phyloP scores from a whole-genome alignment of 345 rosid species.

The Cardamine resedifolia region DNA sequence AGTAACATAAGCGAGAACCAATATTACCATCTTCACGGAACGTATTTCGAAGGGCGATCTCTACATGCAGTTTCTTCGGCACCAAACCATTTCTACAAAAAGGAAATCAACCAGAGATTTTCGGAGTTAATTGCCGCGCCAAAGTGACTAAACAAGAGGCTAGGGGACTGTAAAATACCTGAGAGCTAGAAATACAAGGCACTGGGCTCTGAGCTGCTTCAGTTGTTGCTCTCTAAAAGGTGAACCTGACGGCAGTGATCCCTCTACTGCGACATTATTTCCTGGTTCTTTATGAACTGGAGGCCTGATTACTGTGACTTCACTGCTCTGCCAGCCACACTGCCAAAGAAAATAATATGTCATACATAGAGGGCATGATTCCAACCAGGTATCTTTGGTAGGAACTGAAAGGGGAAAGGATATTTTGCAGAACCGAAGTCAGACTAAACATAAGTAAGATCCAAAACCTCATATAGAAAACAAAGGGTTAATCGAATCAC shows the following conservation, averaged over 20 bases:
- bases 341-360: slow-evolving; percentile 27
- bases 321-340: slow-evolving; percentile 57
- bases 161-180: slow-evolving; percentile 47
- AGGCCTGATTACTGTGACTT: slow-evolving; percentile 49
- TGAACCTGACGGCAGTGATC: slow-evolving; percentile 46
- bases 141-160: slow-evolving; percentile 26
- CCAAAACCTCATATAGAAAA: not conserved
- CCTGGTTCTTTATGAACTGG: slow-evolving; percentile 58
- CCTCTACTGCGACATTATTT: slow-evolving; percentile 54
- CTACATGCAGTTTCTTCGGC: slow-evolving; percentile 87
- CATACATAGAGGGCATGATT: not conserved
- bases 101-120: slow-evolving; percentile 21
- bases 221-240: slow-evolving; percentile 88
- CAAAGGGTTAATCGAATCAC: not conserved
- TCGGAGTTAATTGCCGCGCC: not conserved
- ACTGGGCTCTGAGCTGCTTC: slow-evolving; percentile 95
- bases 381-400: not conserved
- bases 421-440: not conserved
- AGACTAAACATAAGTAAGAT: not conserved
- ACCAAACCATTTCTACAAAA: slow-evolving; percentile 61
- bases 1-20: not conserved
- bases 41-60: slow-evolving; percentile 75
- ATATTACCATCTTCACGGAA: slow-evolving; percentile 67
- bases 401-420: not conserved
- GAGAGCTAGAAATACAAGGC: slow-evolving; percentile 92